phyloP scores from a whole-genome alignment of 2,329 filamentous ascomycete species.

The Pseudocercospora ulei region DNA sequence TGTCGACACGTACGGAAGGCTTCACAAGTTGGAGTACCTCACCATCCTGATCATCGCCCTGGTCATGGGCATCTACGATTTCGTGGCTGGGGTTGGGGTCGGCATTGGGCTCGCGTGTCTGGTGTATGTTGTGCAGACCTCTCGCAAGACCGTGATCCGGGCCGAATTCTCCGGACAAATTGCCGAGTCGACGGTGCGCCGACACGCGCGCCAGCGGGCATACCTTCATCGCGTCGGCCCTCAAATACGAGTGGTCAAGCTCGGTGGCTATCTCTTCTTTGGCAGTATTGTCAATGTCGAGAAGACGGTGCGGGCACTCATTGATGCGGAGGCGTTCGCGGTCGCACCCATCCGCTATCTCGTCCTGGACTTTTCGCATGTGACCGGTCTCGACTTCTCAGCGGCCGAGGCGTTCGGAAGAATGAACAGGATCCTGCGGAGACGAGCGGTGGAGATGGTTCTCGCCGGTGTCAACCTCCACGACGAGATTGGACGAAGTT shows the following conservation, averaged over 20 bases:
- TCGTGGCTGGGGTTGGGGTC: slow-evolving; percentile 84
- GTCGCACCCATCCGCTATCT: slow-evolving; percentile 76
- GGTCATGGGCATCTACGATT: slow-evolving; percentile 95
- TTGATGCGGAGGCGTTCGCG: slow-evolving; percentile 71
- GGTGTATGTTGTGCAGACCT: slow-evolving; percentile 83
- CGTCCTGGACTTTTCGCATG: slow-evolving; percentile 77
- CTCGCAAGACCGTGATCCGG: slow-evolving; percentile 76
- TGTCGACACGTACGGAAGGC: slow-evolving; percentile 76
- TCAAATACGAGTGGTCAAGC: slow-evolving; percentile 84
- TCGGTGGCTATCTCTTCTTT: slow-evolving; percentile 94
- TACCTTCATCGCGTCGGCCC: slow-evolving; percentile 76
- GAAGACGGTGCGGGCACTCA: slow-evolving; percentile 68
- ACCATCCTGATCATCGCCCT: slow-evolving; percentile 83
- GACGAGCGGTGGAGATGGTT: slow-evolving; percentile 68
- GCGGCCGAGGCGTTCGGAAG: slow-evolving; percentile 90
- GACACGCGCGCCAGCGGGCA: slow-evolving; percentile 78
- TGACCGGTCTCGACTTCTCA: slow-evolving; percentile 90
- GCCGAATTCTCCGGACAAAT: slow-evolving; percentile 84
- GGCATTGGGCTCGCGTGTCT: slow-evolving; percentile 87
- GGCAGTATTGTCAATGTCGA: slow-evolving; percentile 95
- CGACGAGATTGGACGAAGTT: slow-evolving; percentile 63
- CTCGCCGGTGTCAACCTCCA: slow-evolving; percentile 72
- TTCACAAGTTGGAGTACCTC: slow-evolving; percentile 77
- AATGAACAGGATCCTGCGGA: slow-evolving; percentile 71
- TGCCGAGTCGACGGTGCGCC: slow-evolving; percentile 81